phyloP scores from a whole-genome alignment of 2,329 filamentous ascomycete species.

The Ceratocystis huliohia region DNA sequence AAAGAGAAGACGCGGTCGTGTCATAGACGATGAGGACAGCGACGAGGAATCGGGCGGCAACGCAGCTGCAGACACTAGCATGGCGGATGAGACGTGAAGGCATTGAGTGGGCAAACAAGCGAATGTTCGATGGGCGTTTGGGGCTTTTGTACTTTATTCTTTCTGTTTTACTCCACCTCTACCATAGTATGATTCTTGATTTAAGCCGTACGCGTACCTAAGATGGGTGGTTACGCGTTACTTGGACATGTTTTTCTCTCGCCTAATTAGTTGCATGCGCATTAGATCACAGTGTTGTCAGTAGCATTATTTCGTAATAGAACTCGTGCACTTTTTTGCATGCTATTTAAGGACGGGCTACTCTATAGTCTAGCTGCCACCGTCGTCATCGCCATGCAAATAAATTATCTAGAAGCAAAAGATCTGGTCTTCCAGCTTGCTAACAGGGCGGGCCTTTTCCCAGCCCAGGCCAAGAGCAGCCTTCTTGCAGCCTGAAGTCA shows the following conservation, averaged over 20 bases:
- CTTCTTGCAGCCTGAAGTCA: slow-evolving; percentile 97
- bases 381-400: not conserved
- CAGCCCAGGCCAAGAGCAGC: slow-evolving; percentile 77
- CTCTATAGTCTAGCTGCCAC: not conserved
- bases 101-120: too few species aligned
- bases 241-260: not conserved
- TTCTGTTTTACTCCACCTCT: not conserved
- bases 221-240: not conserved
- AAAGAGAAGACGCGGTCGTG: slow-evolving; percentile 34
- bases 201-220: not conserved
- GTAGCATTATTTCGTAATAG: slow-evolving; percentile 14
- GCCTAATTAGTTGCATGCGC: not conserved
- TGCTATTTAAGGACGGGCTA: not conserved
- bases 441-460: slow-evolving; percentile 84
- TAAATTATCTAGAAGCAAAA: slow-evolving; percentile 59
- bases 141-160: slow-evolving; percentile 11
- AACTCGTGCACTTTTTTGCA: slow-evolving; percentile 1
- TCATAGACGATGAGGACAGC: slow-evolving; percentile 41
- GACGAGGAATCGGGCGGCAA: slow-evolving; percentile 34
- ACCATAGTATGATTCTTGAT: not conserved
- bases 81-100: slow-evolving; percentile 17
- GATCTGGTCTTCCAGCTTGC: slow-evolving; percentile 95
- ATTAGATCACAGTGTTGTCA: slow-evolving; percentile 3
- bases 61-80: slow-evolving; percentile 13
- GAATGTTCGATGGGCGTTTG: not conserved